A percentile compares a stretch with the other conserved stretches of the same genome.
Conservation (phyloP, 306 rosid genomes). For the Sechiopsis laciniata region DNA sequence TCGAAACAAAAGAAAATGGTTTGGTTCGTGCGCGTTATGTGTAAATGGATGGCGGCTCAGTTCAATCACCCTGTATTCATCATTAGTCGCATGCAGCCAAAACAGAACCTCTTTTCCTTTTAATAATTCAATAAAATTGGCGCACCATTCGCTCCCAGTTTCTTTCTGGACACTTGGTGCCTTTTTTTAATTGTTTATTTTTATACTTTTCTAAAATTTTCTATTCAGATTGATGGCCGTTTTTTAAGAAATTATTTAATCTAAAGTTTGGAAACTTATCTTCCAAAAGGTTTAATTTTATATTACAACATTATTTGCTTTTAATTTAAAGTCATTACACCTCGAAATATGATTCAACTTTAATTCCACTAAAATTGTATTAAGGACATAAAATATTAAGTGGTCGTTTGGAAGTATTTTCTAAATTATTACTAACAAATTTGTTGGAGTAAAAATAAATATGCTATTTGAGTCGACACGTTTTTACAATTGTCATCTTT, state of each 20-base stretch:
- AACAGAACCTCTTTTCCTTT: constrained; percentile 10
- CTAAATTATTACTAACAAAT: background rate
- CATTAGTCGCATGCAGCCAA: constrained; percentile 44
- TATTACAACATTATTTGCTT: background rate
- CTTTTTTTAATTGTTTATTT: background rate
- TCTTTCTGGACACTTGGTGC: background rate
- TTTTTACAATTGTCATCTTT: too few relatives aligned
- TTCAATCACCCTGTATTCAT: constrained; percentile 24
- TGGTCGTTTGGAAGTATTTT: background rate
- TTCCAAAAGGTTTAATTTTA: background rate
- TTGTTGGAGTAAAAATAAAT: background rate
- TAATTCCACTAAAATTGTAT: too few relatives aligned
- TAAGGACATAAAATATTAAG: too few relatives aligned
- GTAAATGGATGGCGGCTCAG: constrained; percentile 16
- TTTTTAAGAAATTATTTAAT: background rate
- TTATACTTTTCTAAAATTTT: too few relatives aligned
- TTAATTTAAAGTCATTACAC: background rate
- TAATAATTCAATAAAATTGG: background rate
- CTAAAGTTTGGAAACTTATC: background rate
- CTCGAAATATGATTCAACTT: too few relatives aligned
- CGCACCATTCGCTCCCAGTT: background rate
- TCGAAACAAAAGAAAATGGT: too few relatives aligned
- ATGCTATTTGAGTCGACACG: too few relatives aligned
- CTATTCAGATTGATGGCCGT: background rate
- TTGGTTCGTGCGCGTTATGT: constrained; percentile 17